Conservation (phyloP, 306 rosid genomes). For the Senna tora region DNA sequence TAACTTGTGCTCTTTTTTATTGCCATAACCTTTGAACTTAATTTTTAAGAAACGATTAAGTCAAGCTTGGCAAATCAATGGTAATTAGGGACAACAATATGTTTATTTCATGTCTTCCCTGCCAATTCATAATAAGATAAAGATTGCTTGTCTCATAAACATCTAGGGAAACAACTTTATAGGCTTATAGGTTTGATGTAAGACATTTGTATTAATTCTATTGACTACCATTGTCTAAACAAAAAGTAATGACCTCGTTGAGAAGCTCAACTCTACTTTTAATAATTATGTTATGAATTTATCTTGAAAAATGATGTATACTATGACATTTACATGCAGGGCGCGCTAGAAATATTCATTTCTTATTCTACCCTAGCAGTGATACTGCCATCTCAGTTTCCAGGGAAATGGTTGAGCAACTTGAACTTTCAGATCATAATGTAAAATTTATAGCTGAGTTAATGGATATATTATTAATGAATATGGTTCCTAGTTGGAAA, state of each 20-base stretch:
- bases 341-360: constrained; percentile 47
- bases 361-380: constrained; percentile 47
- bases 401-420: constrained; percentile 57
- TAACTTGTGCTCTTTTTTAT: not conserved
- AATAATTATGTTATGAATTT: constrained; percentile 4
- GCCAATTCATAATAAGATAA: not conserved
- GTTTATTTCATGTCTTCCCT: not conserved
- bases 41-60: not conserved
- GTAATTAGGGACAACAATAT: not conserved
- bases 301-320: not conserved
- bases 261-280: not conserved
- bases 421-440: constrained; percentile 46
- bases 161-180: not conserved
- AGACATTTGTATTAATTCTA: not conserved
- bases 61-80: not conserved
- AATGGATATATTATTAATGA: constrained; percentile 48
- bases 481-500: constrained; percentile 47
- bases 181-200: not conserved
- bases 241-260: not conserved
- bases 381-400: constrained; percentile 54
- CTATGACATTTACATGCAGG: constrained; percentile 41
- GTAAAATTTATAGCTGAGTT: constrained; percentile 50
- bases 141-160: not conserved
- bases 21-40: not conserved
- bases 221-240: not conserved